Conservation (phyloP, 441 rosid species). For the Oxalis stricta region DNA sequence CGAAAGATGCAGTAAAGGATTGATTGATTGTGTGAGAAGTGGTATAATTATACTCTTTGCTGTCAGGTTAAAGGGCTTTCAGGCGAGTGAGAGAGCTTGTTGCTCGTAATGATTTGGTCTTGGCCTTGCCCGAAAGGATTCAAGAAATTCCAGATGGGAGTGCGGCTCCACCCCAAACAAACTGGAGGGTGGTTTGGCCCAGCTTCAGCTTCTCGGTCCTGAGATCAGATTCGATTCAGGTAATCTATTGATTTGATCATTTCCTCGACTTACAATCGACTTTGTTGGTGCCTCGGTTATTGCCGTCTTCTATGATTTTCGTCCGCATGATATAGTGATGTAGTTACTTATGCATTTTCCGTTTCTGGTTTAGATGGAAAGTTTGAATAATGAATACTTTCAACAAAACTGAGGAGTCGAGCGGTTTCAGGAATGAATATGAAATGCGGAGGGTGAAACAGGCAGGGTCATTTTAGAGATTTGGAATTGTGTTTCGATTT, state of each 20-base stretch:
- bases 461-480: slow-evolving; percentile 36
- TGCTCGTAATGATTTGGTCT: slow-evolving; percentile 86
- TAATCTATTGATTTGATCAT: slow-evolving; percentile 12
- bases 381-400: slow-evolving; percentile 73
- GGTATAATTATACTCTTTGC: slow-evolving; percentile 4
- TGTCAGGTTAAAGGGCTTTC: slow-evolving; percentile 84
- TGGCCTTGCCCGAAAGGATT: slow-evolving; percentile 83
- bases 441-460: slow-evolving; percentile 84
- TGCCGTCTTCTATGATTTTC: background rate
- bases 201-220: slow-evolving; percentile 50
- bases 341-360: background rate
- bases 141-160: slow-evolving; percentile 87
- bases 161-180: slow-evolving; percentile 64
- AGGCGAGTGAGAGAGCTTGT: slow-evolving; percentile 73
- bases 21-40: too few species aligned
- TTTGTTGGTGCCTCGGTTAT: background rate
- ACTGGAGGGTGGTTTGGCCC: slow-evolving; percentile 76
- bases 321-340: background rate
- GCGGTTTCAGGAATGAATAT: slow-evolving; percentile 71
- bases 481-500: slow-evolving; percentile 7
- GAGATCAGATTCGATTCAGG: slow-evolving; percentile 94
- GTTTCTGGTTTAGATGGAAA: slow-evolving; percentile 38
- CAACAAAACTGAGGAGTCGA: slow-evolving; percentile 65
- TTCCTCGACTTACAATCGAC: background rate
- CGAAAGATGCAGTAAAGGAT: too few species aligned